phyloP scores from a whole-genome alignment of 2,329 filamentous ascomycete species.

The Cytospora paraplurivora region DNA sequence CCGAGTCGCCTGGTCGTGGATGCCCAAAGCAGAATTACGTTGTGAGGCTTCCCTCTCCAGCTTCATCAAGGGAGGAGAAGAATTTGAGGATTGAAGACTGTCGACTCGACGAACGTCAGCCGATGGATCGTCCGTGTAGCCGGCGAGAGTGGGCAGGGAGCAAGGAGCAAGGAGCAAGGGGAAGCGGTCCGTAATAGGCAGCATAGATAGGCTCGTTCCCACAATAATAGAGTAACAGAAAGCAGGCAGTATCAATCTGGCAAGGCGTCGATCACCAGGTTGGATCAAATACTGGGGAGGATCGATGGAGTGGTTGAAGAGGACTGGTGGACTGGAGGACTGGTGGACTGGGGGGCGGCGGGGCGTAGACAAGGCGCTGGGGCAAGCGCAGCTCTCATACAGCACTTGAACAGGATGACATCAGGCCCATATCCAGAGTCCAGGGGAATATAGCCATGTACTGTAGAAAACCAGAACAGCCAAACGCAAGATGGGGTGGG shows the following conservation, averaged over 20 bases:
- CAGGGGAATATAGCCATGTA: background rate
- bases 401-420: conserved; percentile 19
- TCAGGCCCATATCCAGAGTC: conserved; percentile 10
- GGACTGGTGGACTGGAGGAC: conserved; percentile 6
- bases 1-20: conserved; percentile 13
- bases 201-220: conserved; percentile 2
- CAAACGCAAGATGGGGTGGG: background rate
- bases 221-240: conserved; percentile 5
- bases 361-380: background rate
- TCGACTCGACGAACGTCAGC: conserved; percentile 28
- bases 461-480: background rate
- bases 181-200: conserved; percentile 7
- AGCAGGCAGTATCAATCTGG: conserved; percentile 2
- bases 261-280: conserved; percentile 14
- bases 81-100: conserved; percentile 24
- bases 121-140: conserved; percentile 23
- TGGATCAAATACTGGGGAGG: conserved; percentile 19
- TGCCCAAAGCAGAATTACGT: conserved; percentile 16
- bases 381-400: conserved; percentile 20
- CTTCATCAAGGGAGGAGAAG: conserved; percentile 27
- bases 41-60: conserved; percentile 19
- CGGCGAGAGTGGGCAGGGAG: conserved; percentile 24
- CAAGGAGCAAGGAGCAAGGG: conserved; percentile 4
- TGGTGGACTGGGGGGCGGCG: conserved; percentile 1
- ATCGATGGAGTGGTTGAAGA: conserved; percentile 16